Conservation (phyloP, 345 rosid genomes). For the Gynandropsis gynandra region DNA sequence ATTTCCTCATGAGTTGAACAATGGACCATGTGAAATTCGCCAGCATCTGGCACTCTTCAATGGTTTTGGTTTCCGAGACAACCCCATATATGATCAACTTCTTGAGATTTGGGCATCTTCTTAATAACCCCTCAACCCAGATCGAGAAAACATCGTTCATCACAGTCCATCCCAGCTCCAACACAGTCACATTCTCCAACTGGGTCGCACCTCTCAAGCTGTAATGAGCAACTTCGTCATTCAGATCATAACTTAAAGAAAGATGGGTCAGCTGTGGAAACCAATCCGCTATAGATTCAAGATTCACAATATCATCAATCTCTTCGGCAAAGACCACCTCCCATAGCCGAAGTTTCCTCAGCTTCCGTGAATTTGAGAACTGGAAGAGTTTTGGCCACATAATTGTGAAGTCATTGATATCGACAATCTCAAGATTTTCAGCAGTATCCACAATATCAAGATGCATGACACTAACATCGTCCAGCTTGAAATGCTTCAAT, state of each 20-base stretch:
- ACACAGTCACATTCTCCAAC: conserved; percentile 37
- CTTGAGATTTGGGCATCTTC: conserved; percentile 60
- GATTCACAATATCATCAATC: conserved; percentile 49
- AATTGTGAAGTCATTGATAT: conserved; percentile 63
- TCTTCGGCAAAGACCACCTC: conserved; percentile 61
- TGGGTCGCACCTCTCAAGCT: conserved; percentile 47
- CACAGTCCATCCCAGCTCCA: conserved; percentile 77
- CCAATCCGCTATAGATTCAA: conserved; percentile 60
- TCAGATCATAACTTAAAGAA: conserved; percentile 58
- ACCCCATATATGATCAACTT: conserved; percentile 58
- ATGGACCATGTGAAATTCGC: conserved; percentile 63
- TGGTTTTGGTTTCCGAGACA: conserved; percentile 62
- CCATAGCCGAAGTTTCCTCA: conserved; percentile 77
- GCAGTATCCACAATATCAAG: conserved; percentile 61
- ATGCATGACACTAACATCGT: conserved; percentile 58
- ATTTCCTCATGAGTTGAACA: conserved; percentile 72
- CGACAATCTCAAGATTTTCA: conserved; percentile 63
- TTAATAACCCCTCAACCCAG: conserved; percentile 60
- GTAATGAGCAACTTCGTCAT: conserved; percentile 51
- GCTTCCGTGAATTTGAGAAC: conserved; percentile 59
- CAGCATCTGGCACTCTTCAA: conserved; percentile 54
- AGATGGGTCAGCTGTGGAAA: conserved; percentile 66
- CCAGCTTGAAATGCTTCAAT: conserved; percentile 66
- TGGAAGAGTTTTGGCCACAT: conserved; percentile 69
- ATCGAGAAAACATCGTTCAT: conserved; percentile 51